phyloP scores from a whole-genome alignment of 345 rosid species.

The Syzygium jambos region DNA sequence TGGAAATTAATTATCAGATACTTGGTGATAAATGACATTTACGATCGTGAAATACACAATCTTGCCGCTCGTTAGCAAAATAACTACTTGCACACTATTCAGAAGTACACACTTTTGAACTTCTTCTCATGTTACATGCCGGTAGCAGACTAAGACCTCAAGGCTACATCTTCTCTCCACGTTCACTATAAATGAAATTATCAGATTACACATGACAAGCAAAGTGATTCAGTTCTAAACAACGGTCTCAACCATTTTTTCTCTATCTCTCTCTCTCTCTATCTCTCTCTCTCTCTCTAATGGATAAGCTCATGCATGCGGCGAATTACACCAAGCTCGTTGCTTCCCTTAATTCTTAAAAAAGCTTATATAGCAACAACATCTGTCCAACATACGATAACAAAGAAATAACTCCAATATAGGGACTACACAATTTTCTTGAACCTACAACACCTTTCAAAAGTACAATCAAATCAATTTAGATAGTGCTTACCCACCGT shows the following conservation, averaged over 20 bases:
- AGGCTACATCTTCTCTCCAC: background rate
- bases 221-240: background rate
- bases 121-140: background rate
- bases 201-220: background rate
- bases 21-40: background rate
- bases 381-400: background rate
- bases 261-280: fast-evolving
- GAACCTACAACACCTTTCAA: background rate
- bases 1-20: background rate
- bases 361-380: background rate
- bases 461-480: background rate
- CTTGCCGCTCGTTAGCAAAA: background rate
- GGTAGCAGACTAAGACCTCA: background rate
- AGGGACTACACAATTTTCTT: background rate
- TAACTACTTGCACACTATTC: background rate
- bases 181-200: background rate
- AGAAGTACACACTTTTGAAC: background rate
- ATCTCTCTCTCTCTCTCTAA: background rate
- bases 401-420: background rate
- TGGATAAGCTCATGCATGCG: background rate
- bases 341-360: background rate
- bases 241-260: background rate
- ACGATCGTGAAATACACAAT: background rate
- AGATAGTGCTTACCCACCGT: conserved; percentile 97
- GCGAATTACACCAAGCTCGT: background rate